Conservation (phyloP, 192 early-diverging fungal genomes). For the Coemansia sp. region DNA sequence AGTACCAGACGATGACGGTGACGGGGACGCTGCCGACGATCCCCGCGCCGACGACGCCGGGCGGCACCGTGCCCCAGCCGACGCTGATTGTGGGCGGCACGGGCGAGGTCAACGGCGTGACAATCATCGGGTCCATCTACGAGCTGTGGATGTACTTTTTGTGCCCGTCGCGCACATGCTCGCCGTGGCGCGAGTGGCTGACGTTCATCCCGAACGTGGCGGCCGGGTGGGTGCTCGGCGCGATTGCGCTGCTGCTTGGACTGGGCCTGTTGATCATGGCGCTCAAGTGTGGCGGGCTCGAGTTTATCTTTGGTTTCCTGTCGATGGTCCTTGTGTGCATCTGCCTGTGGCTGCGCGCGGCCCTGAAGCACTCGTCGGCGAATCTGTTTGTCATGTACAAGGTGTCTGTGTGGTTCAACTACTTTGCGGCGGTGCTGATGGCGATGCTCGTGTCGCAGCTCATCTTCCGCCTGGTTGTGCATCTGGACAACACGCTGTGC, state of each 20-base stretch:
- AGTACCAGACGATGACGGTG: constrained; percentile 20
- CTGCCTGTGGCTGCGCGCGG: constrained; percentile 34
- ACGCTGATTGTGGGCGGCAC: constrained; percentile 32
- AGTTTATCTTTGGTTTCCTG: constrained; percentile 42
- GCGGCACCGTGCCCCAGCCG: constrained; percentile 7
- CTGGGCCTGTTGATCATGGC: constrained; percentile 30
- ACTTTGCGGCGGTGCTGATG: constrained; percentile 39
- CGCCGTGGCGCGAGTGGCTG: constrained; percentile 48
- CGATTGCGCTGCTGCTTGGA: constrained; percentile 30
- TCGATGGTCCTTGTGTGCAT: constrained; percentile 30
- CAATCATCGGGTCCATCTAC: constrained; percentile 33
- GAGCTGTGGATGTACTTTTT: constrained; percentile 48
- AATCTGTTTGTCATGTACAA: constrained; percentile 39
- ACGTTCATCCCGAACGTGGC: constrained; percentile 47
- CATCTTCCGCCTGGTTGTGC: constrained; percentile 42
- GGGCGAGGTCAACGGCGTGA: constrained; percentile 37
- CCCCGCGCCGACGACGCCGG: constrained; percentile 9
- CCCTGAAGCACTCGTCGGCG: constrained; percentile 12
- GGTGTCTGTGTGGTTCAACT: constrained; percentile 42
- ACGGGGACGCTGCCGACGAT: neutral
- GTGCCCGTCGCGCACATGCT: constrained; percentile 42
- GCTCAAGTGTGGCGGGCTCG: constrained; percentile 41
- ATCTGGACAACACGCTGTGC: constrained; percentile 43
- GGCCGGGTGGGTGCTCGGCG: constrained; percentile 43
- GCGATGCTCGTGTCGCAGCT: constrained; percentile 32